A percentile compares a stretch with the other conserved stretches of the same genome.
Evolutionary conservation across 257 asterid species (phyloP).

Genomic region (Penstemon newberryi): DNA sequence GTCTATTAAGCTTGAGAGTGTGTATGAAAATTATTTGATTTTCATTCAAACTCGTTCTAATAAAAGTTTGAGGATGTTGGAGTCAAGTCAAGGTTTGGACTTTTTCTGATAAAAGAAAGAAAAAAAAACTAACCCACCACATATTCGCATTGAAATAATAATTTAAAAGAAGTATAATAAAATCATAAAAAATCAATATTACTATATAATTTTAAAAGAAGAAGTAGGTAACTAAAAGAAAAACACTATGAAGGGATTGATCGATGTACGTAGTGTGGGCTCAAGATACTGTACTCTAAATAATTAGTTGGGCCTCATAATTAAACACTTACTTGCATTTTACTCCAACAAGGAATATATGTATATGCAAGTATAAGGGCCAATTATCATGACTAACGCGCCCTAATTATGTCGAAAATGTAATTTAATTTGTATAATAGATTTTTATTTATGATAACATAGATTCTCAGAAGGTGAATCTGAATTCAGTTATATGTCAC

Average conservation of each 20-base stretch:
- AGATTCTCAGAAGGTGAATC: slow-evolving; percentile 21
- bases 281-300: neutral
- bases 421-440: neutral
- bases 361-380: neutral
- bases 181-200: too few relatives aligned
- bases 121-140: too few relatives aligned
- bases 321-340: slow-evolving; percentile 35
- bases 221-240: neutral
- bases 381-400: slow-evolving; percentile 23
- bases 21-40: too few relatives aligned
- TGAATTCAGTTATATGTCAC: slow-evolving; percentile 23
- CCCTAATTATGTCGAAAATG: slow-evolving; percentile 26
- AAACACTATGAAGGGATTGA: neutral
- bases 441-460: slow-evolving; percentile 14
- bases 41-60: too few relatives aligned
- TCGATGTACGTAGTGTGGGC: slow-evolving; percentile 16
- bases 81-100: too few relatives aligned
- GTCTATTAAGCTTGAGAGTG: too few relatives aligned
- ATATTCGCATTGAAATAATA: too few relatives aligned
- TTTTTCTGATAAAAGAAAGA: too few relatives aligned
- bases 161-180: too few relatives aligned
- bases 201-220: neutral
- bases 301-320: slow-evolving; percentile 17
- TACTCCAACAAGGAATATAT: slow-evolving; percentile 37
- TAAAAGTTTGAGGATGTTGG: too few relatives aligned